Evolutionary conservation across 371 early-diverging fungal species (phyloP).

Genomic region (Sporodiniella umbellata): DNA sequence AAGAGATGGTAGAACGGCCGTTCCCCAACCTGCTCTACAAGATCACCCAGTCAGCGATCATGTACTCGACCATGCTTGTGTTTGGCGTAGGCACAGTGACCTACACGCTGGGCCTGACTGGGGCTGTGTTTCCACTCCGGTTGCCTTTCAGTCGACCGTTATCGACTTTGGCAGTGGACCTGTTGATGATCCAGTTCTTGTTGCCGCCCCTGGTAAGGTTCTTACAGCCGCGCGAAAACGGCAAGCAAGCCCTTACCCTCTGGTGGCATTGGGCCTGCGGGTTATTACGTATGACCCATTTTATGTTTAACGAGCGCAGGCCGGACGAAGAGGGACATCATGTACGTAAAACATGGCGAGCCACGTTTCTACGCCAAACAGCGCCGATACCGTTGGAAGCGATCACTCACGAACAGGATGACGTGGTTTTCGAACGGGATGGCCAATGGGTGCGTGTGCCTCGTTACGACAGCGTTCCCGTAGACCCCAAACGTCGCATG

Average conservation of each 20-base stretch:
- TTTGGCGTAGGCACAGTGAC: conserved; percentile 65
- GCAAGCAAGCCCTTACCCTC: conserved; percentile 43
- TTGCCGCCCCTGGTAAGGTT: conserved; percentile 63
- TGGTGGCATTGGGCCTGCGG: conserved; percentile 73
- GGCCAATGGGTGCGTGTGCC: conserved; percentile 70
- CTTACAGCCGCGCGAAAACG: conserved; percentile 52
- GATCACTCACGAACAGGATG: conserved; percentile 29
- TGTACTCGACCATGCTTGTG: conserved; percentile 76
- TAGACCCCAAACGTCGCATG: conserved; percentile 66
- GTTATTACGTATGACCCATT: conserved; percentile 74
- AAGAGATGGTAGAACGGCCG: conserved; percentile 84
- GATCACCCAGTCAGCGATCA: conserved; percentile 71
- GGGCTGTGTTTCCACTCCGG: conserved; percentile 49
- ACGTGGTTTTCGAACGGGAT: conserved; percentile 59
- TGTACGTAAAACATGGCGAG: conserved; percentile 11
- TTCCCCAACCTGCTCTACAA: conserved; percentile 71
- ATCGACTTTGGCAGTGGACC: conserved; percentile 58
- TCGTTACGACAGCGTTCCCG: conserved; percentile 66
- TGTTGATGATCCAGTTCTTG: conserved; percentile 72
- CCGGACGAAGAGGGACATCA: conserved; percentile 53
- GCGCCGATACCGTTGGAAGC: conserved; percentile 31
- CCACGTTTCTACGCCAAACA: conserved; percentile 8
- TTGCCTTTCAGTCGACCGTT: conserved; percentile 47
- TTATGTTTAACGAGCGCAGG: conserved; percentile 74
- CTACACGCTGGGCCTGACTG: conserved; percentile 30